phyloP scores from a whole-genome alignment of 345 rosid species.

The Lepidium didymum region DNA sequence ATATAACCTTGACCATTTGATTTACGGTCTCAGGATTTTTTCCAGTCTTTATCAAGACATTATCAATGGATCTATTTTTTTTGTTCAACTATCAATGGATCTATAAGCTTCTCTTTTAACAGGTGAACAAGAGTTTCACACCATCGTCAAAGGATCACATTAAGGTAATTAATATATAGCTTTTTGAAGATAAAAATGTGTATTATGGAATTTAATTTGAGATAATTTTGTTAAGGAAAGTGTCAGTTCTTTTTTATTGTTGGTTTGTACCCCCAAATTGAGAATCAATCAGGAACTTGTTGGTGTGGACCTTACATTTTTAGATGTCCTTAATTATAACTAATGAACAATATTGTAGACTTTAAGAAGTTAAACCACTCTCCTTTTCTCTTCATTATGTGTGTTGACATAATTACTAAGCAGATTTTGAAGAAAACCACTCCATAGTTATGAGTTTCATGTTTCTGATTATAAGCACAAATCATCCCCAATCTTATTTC shows the following conservation, averaged over 20 bases:
- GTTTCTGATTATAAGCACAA: background rate
- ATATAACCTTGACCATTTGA: background rate
- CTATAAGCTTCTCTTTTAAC: background rate
- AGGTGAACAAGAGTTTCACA: background rate
- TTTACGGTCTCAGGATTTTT: background rate
- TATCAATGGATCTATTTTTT: background rate
- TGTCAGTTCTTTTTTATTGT: constrained; percentile 6
- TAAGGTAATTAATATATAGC: background rate
- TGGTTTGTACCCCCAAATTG: constrained; percentile 15
- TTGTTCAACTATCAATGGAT: background rate
- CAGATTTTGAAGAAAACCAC: background rate
- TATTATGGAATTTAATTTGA: constrained; percentile 1
- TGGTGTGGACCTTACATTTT: constrained; percentile 3
- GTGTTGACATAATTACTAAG: background rate
- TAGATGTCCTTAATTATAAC: constrained; percentile 6
- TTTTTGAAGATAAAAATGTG: background rate
- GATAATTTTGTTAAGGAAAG: background rate
- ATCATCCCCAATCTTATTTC: background rate
- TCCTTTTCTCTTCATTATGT: background rate
- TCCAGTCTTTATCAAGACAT: background rate
- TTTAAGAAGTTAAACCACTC: background rate
- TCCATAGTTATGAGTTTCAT: background rate
- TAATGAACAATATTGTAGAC: background rate
- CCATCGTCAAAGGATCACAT: background rate
- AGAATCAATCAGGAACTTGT: constrained; percentile 17